Base-by-base conservation (phyloP, 495 filamentous ascomycete species). In the Podospora sp. region DNA sequence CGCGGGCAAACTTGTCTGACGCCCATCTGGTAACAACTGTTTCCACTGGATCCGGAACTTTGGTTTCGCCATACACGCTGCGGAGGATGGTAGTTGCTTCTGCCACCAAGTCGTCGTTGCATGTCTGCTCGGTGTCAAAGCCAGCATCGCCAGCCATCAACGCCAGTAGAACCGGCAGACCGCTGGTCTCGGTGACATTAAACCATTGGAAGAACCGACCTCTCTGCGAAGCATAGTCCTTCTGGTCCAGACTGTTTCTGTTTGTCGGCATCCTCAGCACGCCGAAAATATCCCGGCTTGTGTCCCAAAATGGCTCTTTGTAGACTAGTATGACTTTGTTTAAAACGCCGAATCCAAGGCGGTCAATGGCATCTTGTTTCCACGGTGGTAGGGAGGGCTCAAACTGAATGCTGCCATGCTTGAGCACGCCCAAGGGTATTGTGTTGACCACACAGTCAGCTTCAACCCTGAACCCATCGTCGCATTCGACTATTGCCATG, bases 81-180 rank as follows among this genome's bases (percentile, higher is more conserved):
- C 74, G 88, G 2, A 99, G 83, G 26, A 94, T 88, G 35, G 80
- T 80, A 12, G 90, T 93, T 29, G 94, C 92, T 75, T 97, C 95
- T 7, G 81, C 71, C 56, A 97, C 83, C 21, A 98, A 87, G 12
- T 87, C 83, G 24, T 88, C 86, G 72, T 97, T 91, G 58, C 85
- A 82, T 11, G 85, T 89, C 52, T 79, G 81, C 78, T 99, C 95
- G 1, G 92, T 91, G 68, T 96, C 88, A 67, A 90, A 88, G 27
- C 94, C 96, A n/a, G 95, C 91, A 72, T 98, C 91, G 21, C 95
- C 95, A 51, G 94, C 93, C 96, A 99, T 97, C 35, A 99, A 86
- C 20, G 93, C 96, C 53, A 97, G 86, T 20, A 99, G 81, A 5
- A 91, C 90, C 4, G 95, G 95, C 35, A 93, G 82, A 6, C 95